Evolutionary conservation across 2,329 filamentous ascomycete species (phyloP), one percentile per base, ranked within the genome.

Genomic region (Pseudogymnoascus sp.): DNA sequence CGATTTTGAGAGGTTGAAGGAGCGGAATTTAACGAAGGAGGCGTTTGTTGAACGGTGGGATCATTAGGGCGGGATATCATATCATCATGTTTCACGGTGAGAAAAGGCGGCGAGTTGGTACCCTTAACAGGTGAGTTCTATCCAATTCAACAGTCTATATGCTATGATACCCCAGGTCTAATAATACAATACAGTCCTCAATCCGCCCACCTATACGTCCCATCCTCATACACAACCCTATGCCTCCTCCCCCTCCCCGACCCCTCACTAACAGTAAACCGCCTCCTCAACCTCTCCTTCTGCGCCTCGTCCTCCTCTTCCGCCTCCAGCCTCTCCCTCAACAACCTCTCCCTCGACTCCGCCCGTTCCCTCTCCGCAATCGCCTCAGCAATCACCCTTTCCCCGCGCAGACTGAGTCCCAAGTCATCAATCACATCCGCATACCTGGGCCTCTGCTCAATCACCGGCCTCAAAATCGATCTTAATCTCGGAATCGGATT

Each of bases 21-120:
- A 68, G 0, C 77, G 71, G 65, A 82, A 80, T 64, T 71, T 75
- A n/a, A 80, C 78, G 68, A 77, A 75, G 63, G 80, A 81, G 5
- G 78, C 81, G 51, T 72, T 86, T 25, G 66, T 81, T 21, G 69
- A 72, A n/a, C 71, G 78, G 6, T 81, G 79, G 79, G 1, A 59
- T 15, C 59, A 62, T 39, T 41, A 59, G 38, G 25, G 15, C 6
- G 2, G 21, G 21, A 2, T 1, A 10, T 51, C n/a, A 17, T 8
- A n/a, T 15, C n/a, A 4, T 51, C 8, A 1, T 33, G 15, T n/a
- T 9, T 6, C 21, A 21, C 21, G 21, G n/a, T n/a, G n/a, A n/a
- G n/a, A n/a, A n/a, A n/a, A n/a, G n/a, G n/a, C n/a, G n/a, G n/a
- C n/a, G n/a, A n/a, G 8, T 4, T 55, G 27, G 27, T 27, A 55